These are phyloP conservation scores for Pythium utonaiense DNA, from an alignment of 352 stramenopile species.

Conservation along the genomic window DNA sequence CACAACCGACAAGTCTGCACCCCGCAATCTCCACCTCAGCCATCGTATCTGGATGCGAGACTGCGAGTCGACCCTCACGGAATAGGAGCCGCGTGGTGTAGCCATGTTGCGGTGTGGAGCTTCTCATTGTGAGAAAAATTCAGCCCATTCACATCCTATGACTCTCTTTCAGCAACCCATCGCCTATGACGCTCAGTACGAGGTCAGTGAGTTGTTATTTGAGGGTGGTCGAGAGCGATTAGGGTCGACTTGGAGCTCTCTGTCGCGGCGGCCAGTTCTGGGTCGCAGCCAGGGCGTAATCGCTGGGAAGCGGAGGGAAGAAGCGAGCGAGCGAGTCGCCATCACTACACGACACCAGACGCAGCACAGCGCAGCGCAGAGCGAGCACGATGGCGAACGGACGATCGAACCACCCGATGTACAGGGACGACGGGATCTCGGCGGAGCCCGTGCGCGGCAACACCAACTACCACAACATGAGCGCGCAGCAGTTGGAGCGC, in stretches of 20 bases:
- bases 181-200: too few relatives aligned
- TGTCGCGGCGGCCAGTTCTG: neutral
- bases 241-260: neutral
- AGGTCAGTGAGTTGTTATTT: neutral
- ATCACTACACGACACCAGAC: neutral
- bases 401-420: constrained; percentile 41
- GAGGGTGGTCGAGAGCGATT: neutral
- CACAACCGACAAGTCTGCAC: too few relatives aligned
- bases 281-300: neutral
- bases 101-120: neutral
- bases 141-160: neutral
- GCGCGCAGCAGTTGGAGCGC: constrained; percentile 55
- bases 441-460: neutral
- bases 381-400: constrained; percentile 23
- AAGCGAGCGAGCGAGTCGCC: neutral
- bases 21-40: too few relatives aligned
- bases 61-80: too few relatives aligned
- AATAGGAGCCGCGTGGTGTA: too few relatives aligned
- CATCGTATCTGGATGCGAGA: neutral
- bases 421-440: constrained; percentile 26
- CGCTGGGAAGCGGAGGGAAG: neutral
- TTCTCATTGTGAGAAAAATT: neutral
- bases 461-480: constrained; percentile 64
- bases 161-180: neutral
- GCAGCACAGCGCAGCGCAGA: neutral